phyloP scores from a whole-genome alignment of 2,329 filamentous ascomycete species.

The Exserohilum turcica region DNA sequence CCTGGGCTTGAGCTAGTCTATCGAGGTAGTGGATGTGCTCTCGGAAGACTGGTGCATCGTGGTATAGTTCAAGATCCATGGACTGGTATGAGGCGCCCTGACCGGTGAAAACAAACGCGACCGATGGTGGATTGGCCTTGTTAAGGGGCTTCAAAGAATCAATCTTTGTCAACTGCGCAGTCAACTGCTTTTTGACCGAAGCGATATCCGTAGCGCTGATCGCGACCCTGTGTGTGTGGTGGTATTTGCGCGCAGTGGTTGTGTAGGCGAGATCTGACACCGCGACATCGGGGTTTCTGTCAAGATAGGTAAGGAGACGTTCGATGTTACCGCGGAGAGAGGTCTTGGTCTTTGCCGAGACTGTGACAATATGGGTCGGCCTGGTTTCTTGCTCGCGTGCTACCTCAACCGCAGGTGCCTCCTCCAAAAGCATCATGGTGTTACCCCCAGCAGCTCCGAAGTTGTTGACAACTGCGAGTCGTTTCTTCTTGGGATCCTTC shows the following conservation, averaged over 20 bases:
- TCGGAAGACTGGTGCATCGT: constrained; percentile 34
- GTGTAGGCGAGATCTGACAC: constrained; percentile 26
- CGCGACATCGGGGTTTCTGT: neutral
- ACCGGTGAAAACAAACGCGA: constrained; percentile 23
- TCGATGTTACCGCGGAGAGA: constrained; percentile 7
- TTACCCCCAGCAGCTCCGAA: neutral
- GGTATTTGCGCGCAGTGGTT: constrained; percentile 28
- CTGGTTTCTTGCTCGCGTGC: constrained; percentile 1
- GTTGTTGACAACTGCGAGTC: neutral
- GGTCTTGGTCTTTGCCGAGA: constrained; percentile 8
- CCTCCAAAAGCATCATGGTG: constrained; percentile 1
- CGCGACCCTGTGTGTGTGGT: constrained; percentile 20
- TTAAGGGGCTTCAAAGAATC: constrained; percentile 33
- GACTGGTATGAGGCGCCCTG: constrained; percentile 41
- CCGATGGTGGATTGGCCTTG: constrained; percentile 9
- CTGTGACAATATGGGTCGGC: neutral
- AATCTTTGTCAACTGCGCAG: constrained; percentile 30
- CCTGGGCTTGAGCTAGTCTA: constrained; percentile 29
- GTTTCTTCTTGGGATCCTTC: neutral
- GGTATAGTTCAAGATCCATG: constrained; percentile 22
- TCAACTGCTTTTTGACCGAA: neutral
- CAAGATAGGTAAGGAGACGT: constrained; percentile 1
- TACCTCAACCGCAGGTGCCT: constrained; percentile 4
- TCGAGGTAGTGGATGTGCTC: constrained; percentile 39
- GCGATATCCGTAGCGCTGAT: constrained; percentile 2